A percentile compares a stretch with the other conserved stretches of the same genome.
Evolutionary conservation across 1,284 basidiomycete genomes (phyloP).

Genomic region (Ustilago esculenta): DNA sequence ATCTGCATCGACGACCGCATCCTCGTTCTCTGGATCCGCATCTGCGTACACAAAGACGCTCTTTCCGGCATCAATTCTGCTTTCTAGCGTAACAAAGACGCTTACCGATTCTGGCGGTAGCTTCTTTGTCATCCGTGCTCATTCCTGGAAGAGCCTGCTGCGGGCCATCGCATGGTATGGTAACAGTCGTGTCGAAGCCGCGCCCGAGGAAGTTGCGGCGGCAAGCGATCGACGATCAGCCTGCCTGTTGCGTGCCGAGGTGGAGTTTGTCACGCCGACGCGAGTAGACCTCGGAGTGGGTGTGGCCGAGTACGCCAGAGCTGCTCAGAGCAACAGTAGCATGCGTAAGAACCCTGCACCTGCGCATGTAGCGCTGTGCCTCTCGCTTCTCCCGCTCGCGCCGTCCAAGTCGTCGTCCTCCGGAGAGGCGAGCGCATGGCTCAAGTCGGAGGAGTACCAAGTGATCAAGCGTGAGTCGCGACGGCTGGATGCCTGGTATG

Average conservation of each 20-base stretch:
- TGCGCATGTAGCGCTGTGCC: slow-evolving; percentile 52
- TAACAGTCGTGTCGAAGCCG: slow-evolving; percentile 51
- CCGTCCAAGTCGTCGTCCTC: slow-evolving; percentile 4
- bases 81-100: slow-evolving; percentile 9
- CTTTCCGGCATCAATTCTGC: slow-evolving; percentile 42
- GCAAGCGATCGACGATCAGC: slow-evolving; percentile 16
- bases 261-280: slow-evolving; percentile 56
- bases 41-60: slow-evolving; percentile 13
- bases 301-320: slow-evolving; percentile 24
- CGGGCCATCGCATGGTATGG: slow-evolving; percentile 59
- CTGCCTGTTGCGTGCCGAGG: slow-evolving; percentile 34
- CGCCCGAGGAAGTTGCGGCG: slow-evolving; percentile 43
- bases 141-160: slow-evolving; percentile 54
- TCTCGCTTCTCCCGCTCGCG: slow-evolving; percentile 39
- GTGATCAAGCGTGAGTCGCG: slow-evolving; percentile 41
- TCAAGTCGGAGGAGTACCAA: slow-evolving; percentile 29
- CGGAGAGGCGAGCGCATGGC: slow-evolving; percentile 21
- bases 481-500: slow-evolving; percentile 47
- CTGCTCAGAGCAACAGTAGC: slow-evolving; percentile 16
- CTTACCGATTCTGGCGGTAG: not conserved
- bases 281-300: slow-evolving; percentile 23
- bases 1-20: slow-evolving; percentile 1
- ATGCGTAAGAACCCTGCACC: slow-evolving; percentile 25
- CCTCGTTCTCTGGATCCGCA: slow-evolving; percentile 2
- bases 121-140: slow-evolving; percentile 51